Evolutionary conservation across 257 asterid genomes (phyloP).

Genomic region (Solanum habrochaites): DNA sequence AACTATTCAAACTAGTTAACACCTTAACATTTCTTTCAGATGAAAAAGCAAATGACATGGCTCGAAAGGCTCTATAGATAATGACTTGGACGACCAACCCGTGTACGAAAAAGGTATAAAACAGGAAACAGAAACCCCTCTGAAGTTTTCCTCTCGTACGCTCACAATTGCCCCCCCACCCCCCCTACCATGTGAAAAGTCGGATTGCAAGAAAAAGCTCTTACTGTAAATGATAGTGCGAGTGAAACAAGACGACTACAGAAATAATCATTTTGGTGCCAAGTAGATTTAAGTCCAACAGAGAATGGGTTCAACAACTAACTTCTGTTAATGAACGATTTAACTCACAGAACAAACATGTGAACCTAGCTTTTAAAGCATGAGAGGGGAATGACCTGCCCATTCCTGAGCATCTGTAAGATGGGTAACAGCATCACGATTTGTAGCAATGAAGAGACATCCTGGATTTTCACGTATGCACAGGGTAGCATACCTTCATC

Average conservation of each 20-base stretch:
- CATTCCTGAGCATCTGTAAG: conserved; percentile 99
- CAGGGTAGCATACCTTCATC: conserved; percentile 82
- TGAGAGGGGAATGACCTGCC: conserved; percentile 60
- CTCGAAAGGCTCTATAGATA: background rate
- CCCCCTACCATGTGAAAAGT: background rate
- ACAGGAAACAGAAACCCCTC: no score
- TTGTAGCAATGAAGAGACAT: conserved; percentile 94
- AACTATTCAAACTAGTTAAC: background rate
- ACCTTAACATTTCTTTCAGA: background rate
- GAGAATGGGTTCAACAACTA: background rate
- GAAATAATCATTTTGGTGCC: background rate
- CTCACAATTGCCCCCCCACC: background rate
- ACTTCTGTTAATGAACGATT: background rate
- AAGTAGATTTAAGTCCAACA: background rate
- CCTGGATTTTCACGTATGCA: conserved; percentile 98
- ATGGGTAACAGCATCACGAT: conserved; percentile 98
- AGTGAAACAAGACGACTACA: background rate
- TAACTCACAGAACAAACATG: background rate
- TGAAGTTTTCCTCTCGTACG: no score
- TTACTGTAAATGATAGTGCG: background rate
- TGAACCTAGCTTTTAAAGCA: background rate
- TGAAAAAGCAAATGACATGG: background rate
- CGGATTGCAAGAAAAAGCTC: background rate
- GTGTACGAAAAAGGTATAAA: no score
- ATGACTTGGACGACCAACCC: background rate